Evolutionary conservation across 1,284 basidiomycete species (phyloP).

Genomic region (Erythrobasidium hasegawianum): DNA sequence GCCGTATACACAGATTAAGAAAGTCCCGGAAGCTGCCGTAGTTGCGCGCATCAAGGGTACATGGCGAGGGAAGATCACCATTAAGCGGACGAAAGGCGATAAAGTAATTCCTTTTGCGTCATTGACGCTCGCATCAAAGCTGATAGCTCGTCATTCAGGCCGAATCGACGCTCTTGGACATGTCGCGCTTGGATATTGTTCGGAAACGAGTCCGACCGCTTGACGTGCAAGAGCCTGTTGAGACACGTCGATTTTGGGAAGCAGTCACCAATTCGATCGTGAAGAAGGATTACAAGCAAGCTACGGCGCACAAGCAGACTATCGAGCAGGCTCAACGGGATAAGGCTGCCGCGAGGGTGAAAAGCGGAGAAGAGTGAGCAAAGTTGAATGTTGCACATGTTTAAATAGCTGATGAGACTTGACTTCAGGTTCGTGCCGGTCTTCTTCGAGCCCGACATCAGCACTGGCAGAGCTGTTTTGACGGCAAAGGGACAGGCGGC

Average conservation of each 20-base stretch:
- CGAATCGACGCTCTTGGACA: constrained; percentile 64
- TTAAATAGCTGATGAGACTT: not conserved
- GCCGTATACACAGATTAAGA: constrained; percentile 73
- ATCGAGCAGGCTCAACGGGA: constrained; percentile 91
- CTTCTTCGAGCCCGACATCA: constrained; percentile 72
- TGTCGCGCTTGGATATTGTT: constrained; percentile 68
- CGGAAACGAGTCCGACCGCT: constrained; percentile 82
- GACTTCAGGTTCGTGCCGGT: constrained; percentile 55
- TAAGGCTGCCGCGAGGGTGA: constrained; percentile 74
- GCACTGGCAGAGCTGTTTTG: constrained; percentile 67
- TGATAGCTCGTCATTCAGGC: constrained; percentile 6
- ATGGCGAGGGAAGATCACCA: constrained; percentile 79
- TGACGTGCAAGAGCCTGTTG: constrained; percentile 69
- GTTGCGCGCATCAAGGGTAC: constrained; percentile 81
- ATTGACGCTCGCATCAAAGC: not conserved
- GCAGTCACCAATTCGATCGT: constrained; percentile 70
- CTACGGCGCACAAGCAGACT: constrained; percentile 76
- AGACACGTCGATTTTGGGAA: constrained; percentile 86
- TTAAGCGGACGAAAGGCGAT: constrained; percentile 63
- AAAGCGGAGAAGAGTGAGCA: constrained; percentile 66
- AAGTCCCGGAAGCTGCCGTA: constrained; percentile 74
- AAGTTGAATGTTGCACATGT: not conserved
- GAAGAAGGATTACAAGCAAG: constrained; percentile 81
- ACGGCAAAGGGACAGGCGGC: constrained; percentile 54
- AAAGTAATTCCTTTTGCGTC: constrained; percentile 51